Conservation (phyloP, 1,284 basidiomycete species). For the Boletus smithii region DNA sequence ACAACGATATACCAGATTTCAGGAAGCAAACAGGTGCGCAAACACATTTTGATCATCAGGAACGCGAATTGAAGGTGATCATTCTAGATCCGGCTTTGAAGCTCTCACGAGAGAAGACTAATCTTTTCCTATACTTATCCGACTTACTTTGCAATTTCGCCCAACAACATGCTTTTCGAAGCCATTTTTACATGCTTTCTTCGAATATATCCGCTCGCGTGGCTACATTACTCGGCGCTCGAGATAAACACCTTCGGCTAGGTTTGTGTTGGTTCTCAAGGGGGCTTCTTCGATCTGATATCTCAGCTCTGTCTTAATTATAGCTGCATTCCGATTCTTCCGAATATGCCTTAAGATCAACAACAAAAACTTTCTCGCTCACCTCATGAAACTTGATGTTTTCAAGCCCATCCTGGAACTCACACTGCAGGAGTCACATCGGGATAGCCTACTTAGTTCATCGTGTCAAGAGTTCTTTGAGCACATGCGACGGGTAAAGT, state of each 20-base stretch:
- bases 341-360: slow-evolving; percentile 80
- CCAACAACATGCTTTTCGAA: slow-evolving; percentile 84
- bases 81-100: slow-evolving; percentile 47
- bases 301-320: slow-evolving; percentile 7
- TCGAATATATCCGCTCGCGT: slow-evolving; percentile 71
- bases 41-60: not conserved
- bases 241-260: slow-evolving; percentile 89
- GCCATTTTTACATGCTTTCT: slow-evolving; percentile 87
- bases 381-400: slow-evolving; percentile 84
- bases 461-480: slow-evolving; percentile 97
- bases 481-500: slow-evolving; percentile 73
- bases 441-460: slow-evolving; percentile 91
- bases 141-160: slow-evolving; percentile 91
- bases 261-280: slow-evolving; percentile 47
- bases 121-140: slow-evolving; percentile 79
- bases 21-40: slow-evolving; percentile 56
- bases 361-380: slow-evolving; percentile 83
- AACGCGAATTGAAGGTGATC: not conserved
- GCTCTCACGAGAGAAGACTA: slow-evolving; percentile 68
- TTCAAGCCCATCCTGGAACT: slow-evolving; percentile 82
- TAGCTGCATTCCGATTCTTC: slow-evolving; percentile 90
- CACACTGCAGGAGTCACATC: slow-evolving; percentile 73
- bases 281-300: slow-evolving; percentile 11
- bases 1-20: slow-evolving; percentile 76
- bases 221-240: slow-evolving; percentile 74